A percentile compares a stretch with the other conserved stretches of the same genome.
These are phyloP conservation scores for Lasiosphaeris hirsuta DNA, from an alignment of 495 filamentous ascomycete genomes.

Conservation along the genomic window DNA sequence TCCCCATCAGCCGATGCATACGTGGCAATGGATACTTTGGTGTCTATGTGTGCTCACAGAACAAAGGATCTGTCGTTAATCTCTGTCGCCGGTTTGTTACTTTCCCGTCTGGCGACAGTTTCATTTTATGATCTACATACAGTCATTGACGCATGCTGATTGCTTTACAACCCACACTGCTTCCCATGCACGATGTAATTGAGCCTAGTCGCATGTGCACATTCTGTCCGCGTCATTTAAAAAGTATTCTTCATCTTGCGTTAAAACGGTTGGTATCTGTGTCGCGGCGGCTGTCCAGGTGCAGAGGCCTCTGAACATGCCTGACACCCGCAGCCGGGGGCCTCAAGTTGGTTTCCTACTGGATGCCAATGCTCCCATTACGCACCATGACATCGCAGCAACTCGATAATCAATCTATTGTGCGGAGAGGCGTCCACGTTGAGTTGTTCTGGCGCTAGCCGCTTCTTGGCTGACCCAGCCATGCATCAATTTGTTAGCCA, in stretches of 20 bases:
- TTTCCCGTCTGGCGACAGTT: constrained; percentile 49
- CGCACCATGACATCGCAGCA: no score
- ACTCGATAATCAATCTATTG: no score
- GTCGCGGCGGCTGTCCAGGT: no score
- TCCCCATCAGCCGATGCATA: constrained; percentile 33
- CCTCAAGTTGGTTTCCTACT: no score
- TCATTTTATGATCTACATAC: constrained; percentile 61
- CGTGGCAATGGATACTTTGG: constrained; percentile 37
- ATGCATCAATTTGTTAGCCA: no score
- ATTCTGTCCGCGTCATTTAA: neutral
- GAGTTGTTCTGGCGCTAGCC: no score
- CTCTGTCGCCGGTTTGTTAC: constrained; percentile 44
- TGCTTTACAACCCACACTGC: constrained; percentile 56
- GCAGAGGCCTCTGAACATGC: no score
- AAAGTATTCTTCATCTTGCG: neutral
- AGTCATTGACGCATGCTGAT: constrained; percentile 36
- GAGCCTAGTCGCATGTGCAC: neutral
- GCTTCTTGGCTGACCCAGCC: no score
- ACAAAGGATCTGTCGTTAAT: constrained; percentile 60
- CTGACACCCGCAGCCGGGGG: no score
- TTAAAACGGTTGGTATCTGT: no score
- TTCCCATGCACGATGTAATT: constrained; percentile 18
- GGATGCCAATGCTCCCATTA: no score
- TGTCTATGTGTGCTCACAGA: constrained; percentile 42
- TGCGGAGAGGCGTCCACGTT: no score